Evolutionary conservation across 2,329 filamentous ascomycete genomes (phyloP), one percentile per base, ranked within the genome.

Genomic region (Coniochaeta sp.): DNA sequence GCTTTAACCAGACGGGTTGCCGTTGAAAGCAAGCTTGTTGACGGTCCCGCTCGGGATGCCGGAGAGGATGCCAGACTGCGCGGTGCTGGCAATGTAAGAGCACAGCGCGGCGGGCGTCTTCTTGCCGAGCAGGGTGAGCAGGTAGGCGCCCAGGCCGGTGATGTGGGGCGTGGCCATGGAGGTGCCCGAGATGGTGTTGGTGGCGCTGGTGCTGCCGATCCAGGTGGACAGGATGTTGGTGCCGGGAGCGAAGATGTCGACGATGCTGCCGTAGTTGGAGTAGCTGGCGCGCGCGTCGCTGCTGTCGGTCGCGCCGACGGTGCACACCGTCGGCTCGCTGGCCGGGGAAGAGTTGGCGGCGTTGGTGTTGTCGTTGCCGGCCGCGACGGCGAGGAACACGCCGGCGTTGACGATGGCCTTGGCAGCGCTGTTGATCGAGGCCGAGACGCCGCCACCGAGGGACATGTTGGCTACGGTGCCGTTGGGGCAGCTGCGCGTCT

Each of bases 21-120:
- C 80, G 73, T 86, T 86, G 74, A 82, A 85, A 61, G 79, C 81
- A 58, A 87, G 74, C 60, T 74, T 67, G 75, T 86, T 85, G 66
- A 69, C 65, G 58, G 79, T 83, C 63, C 76, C 73, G 62, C 66
- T 71, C 58, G 74, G 75, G 1, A 81, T 62, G 62, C 69, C 70
- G 44, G 71, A 71, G 59, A 81, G 71, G 64, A 75, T 73, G 60
- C 73, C 73, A 62, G 72, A 74, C 61, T 73, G 73, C 40, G 75
- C 72, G 34, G 79, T 73, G 57, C 70, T 67, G 64, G 72, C 68
- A 64, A 86, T 77, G 65, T 78, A 77, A 59, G 69, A 56, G 66
- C 76, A 78, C 24, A 86, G 77, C 12, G 74, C 79, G 58, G 75
- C 68, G 24, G 81, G 79, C 56, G 73, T 74, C 58, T 65, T 64